Evolutionary conservation across 2,329 filamentous ascomycete species (phyloP), one percentile per base, ranked within the genome.

Genomic region (Sporothrix schenckii): DNA sequence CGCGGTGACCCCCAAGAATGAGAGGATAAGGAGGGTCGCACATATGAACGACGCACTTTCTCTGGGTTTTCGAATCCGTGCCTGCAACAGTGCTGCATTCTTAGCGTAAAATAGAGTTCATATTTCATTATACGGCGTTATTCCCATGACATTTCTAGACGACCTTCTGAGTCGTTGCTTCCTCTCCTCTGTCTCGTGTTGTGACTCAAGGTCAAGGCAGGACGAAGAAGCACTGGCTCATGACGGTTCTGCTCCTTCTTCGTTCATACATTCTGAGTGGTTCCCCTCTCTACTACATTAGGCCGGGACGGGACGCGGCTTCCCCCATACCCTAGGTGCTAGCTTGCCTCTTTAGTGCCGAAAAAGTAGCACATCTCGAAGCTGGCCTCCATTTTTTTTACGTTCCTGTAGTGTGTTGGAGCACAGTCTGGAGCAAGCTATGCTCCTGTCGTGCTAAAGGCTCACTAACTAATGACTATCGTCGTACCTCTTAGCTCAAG

Each of bases 241-340:
- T 9, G 10, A 44, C 41, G 13, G 41, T 0, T 16, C 10, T 44
- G 41, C 41, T 44, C 41, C 14, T 44, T 44, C 41, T 16, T 6
- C 34, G 34, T 7, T 34, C 1, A 34, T 34, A 1, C 34, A 34
- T 34, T 27, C 41, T 63, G 41, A 14, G 41, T 61, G 16, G 21
- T 24, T 58, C 16, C 3, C 41, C 44, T 61, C 9, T 24, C 19
- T 24, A 50, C 41, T 49, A 30, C 60, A 47, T 49, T 66, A 66
- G 24, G 47, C 65, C 65, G 65, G 65, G 65, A 54, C 65, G 65
- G 65, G 65, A 67, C 65, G 65, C 49, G 63, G 47, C 21, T 41
- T 30, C 21, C 58, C 58, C 58, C 21, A 24, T 63, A 21, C 16
- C 53, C 30, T 58, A 10, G 54, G 30, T 63, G 58, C 39, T 63